Conservation (phyloP, 2,329 filamentous ascomycete genomes). For the Aaosphaeria pasadenensis region DNA sequence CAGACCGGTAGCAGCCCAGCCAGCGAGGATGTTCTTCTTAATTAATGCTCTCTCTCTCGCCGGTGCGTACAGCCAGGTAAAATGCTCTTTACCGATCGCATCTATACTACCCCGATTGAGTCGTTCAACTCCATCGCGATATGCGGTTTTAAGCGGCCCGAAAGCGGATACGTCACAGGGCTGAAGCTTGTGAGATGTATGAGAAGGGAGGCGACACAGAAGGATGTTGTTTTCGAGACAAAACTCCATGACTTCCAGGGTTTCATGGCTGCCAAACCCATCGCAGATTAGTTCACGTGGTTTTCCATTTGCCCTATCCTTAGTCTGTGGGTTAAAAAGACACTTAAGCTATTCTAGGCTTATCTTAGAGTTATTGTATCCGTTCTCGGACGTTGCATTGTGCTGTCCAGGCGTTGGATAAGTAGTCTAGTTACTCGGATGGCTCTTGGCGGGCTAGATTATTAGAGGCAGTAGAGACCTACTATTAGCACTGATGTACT, state of each 20-base stretch:
- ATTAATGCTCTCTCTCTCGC: slow-evolving; percentile 13
- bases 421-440: not conserved
- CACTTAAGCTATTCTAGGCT: not conserved
- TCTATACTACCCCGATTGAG: slow-evolving; percentile 14
- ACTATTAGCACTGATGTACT: not conserved
- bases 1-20: slow-evolving; percentile 15
- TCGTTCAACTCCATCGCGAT: slow-evolving; percentile 12
- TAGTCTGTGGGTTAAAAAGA: not conserved
- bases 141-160: not conserved
- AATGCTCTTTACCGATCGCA: slow-evolving; percentile 20
- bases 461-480: not conserved
- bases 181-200: slow-evolving; percentile 1
- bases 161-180: not conserved
- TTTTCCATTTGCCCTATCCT: not conserved
- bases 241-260: not conserved
- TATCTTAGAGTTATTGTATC: slow-evolving; percentile 1
- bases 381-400: not conserved
- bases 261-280: not conserved
- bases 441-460: not conserved
- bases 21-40: slow-evolving; percentile 23
- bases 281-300: slow-evolving; percentile 1
- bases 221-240: not conserved
- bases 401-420: not conserved
- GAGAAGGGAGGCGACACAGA: not conserved
- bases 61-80: slow-evolving; percentile 20